Evolutionary conservation across 805 yeast genomes (phyloP), one percentile per base, ranked within the genome.

Genomic region (Vanderwaltozyma verrucispora): DNA sequence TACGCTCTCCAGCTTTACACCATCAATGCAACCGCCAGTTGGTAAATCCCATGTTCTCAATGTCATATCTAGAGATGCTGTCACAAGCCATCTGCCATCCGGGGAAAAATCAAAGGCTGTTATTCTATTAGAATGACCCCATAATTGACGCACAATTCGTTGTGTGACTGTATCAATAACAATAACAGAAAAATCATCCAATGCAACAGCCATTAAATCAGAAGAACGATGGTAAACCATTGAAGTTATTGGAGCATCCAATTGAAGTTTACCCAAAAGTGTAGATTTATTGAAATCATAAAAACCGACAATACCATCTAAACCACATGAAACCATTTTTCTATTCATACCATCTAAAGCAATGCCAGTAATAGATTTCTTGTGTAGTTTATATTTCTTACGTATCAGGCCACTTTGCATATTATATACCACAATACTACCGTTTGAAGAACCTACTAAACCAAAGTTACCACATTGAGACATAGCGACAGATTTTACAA

Each of bases 41-140:
- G 97, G 97, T 42, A 92, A 71, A 59, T 92, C 97, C 97, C 97
- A 92, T 1, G 96, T 86, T 52, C 98, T 74, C 34, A 92, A 68
- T 0, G 97, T 87, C 2, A 84, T 71, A 56, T 92, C 99, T 42
- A 87, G 66, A 1, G 87, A 72, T 1, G 84, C 77, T 18, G 92
- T 76, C 8, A 92, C 77, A 26, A 92, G 64, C 96, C 97, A 92
- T 57, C 96, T 76, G 26, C 96, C 97, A 57, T 88, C 89, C 4
- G 95, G 94, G 3, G 94, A 79, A 54, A 92, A 89, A 56, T 85
- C 96, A 56, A 89, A 60, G 1, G 84, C 71, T 0, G 96, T 87
- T 46, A 92, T 77, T 51, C 95, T 71, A 59, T 88, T 87, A 11
- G 80, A 70, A 54, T 92, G 98, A 4, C 98, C 98, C 65, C 76